phyloP scores from a whole-genome alignment of 2,329 filamentous ascomycete genomes.

The Clarireedia homoeocarpa region DNA sequence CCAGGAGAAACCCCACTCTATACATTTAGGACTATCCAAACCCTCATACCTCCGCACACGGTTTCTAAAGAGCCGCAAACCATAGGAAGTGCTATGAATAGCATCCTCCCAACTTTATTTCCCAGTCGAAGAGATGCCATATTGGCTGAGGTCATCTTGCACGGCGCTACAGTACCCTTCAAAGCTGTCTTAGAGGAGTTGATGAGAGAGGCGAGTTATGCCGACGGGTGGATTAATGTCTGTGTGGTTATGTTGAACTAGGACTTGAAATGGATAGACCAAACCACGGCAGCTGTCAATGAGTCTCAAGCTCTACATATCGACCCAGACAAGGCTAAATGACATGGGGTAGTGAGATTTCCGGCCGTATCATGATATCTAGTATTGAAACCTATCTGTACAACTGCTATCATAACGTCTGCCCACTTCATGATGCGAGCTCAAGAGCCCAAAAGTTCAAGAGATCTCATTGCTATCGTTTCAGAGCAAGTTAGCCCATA shows the following conservation, averaged over 20 bases:
- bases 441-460: no score
- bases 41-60: conserved; percentile 50
- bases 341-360: no score
- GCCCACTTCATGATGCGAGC: no score
- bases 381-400: no score
- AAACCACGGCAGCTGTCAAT: no score
- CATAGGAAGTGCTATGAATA: conserved; percentile 70
- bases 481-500: no score
- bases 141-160: conserved; percentile 74
- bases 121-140: conserved; percentile 79
- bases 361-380: no score
- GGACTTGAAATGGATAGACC: background rate
- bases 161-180: conserved; percentile 80
- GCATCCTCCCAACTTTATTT: conserved; percentile 72
- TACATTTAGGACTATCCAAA: conserved; percentile 67
- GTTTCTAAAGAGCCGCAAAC: conserved; percentile 49
- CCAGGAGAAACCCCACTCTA: conserved; percentile 33
- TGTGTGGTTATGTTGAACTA: conserved; percentile 56
- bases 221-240: conserved; percentile 85
- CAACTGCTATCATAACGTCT: no score
- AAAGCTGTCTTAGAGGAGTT: conserved; percentile 72
- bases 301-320: no score
- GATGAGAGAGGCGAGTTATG: conserved; percentile 74
- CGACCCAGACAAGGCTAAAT: no score
- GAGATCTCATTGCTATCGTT: no score